phyloP scores from a whole-genome alignment of 176 grass and related monocot species.

The Oryza coarctata region DNA sequence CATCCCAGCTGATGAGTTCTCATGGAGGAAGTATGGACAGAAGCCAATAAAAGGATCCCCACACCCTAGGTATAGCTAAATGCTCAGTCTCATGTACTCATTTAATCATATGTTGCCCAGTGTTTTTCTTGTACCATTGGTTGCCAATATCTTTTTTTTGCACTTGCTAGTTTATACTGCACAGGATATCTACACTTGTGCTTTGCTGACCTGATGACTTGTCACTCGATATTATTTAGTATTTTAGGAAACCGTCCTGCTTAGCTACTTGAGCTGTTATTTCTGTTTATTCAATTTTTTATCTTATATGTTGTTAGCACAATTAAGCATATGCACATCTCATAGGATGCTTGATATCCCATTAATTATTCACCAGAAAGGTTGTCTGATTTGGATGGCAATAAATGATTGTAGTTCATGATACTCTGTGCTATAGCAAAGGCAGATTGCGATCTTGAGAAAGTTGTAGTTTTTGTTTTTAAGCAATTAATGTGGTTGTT shows the following conservation, averaged over 20 bases:
- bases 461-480: background rate
- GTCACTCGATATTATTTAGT: background rate
- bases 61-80: conserved; percentile 80
- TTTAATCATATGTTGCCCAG: background rate
- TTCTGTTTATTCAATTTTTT: conserved; percentile 6
- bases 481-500: background rate
- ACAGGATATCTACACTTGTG: background rate
- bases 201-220: background rate
- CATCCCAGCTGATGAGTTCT: conserved; percentile 92
- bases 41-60: conserved; percentile 99
- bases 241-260: background rate
- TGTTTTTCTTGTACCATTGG: background rate
- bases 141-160: background rate
- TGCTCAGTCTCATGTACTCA: background rate
- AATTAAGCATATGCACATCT: background rate
- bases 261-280: background rate
- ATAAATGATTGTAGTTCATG: background rate
- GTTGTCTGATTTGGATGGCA: background rate
- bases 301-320: background rate
- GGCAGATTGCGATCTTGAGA: background rate
- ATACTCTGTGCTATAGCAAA: background rate
- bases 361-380: background rate
- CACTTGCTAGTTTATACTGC: background rate
- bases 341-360: conserved; percentile 8
- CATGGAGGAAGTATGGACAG: conserved; percentile 97